phyloP scores from a whole-genome alignment of 2,329 filamentous ascomycete genomes.

The Trichoderma sp. region DNA sequence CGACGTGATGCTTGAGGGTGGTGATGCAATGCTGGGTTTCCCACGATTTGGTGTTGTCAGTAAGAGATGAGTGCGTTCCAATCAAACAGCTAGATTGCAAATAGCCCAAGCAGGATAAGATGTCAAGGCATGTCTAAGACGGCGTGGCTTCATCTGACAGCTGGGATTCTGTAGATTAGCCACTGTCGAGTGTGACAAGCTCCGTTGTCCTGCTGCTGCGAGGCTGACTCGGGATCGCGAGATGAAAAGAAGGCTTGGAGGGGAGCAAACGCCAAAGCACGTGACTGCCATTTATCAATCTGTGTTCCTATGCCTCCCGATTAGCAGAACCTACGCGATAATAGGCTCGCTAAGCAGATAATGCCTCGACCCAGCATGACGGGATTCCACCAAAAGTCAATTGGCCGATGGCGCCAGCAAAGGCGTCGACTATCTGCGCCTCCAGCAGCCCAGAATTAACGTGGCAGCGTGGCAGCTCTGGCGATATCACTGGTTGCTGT shows the following conservation, averaged over 20 bases:
- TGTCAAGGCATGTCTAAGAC: background rate
- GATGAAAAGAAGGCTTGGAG: background rate
- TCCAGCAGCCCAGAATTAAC: background rate
- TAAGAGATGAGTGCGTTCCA: background rate
- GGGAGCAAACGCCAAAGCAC: constrained; percentile 22
- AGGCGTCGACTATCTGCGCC: background rate
- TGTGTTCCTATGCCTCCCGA: background rate
- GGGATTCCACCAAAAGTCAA: background rate
- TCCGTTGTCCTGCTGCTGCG: background rate
- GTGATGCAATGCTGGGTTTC: background rate
- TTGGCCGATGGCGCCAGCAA: background rate
- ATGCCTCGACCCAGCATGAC: background rate
- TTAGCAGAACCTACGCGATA: background rate
- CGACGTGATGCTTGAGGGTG: background rate
- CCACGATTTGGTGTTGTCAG: background rate
- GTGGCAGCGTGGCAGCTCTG: background rate
- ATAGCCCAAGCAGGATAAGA: background rate
- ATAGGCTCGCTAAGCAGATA: background rate
- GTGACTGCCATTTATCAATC: background rate
- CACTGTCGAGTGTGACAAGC: background rate
- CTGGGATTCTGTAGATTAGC: background rate
- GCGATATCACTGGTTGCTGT: constrained; percentile 16
- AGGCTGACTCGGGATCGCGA: constrained; percentile 4
- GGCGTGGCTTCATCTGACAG: background rate
- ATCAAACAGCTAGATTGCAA: background rate